A percentile compares a stretch with the other conserved stretches of the same genome.
phyloP scores from a whole-genome alignment of 805 yeast species.

The Saccharomyces eubayanus region DNA sequence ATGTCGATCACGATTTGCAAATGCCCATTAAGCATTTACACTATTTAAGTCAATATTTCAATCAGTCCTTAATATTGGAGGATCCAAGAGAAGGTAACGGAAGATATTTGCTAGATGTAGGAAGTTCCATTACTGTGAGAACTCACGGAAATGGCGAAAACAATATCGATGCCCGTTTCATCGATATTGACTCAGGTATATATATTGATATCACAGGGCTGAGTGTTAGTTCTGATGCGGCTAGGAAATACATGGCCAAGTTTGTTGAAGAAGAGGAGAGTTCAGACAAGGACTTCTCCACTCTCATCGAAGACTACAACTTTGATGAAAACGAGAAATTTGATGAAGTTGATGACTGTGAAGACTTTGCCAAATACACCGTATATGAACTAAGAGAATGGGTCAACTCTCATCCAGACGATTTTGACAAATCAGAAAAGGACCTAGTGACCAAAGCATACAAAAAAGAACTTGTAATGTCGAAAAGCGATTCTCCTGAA shows the following conservation, averaged over 20 bases:
- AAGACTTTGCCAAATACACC: slow-evolving; percentile 6
- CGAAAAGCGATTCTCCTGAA: slow-evolving; percentile 9
- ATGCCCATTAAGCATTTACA: slow-evolving; percentile 45
- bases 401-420: slow-evolving; percentile 6
- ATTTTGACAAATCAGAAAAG: slow-evolving; percentile 5
- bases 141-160: slow-evolving; percentile 49
- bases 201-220: slow-evolving; percentile 68
- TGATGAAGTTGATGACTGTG: neutral
- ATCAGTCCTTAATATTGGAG: slow-evolving; percentile 41
- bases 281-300: neutral
- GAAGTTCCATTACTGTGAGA: slow-evolving; percentile 47
- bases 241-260: slow-evolving; percentile 9
- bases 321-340: neutral
- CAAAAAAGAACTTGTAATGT: slow-evolving; percentile 8
- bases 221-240: slow-evolving; percentile 35
- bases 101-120: slow-evolving; percentile 43
- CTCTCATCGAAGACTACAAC: neutral
- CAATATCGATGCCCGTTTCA: slow-evolving; percentile 65
- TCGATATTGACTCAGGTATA: slow-evolving; percentile 61
- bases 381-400: slow-evolving; percentile 8
- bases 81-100: slow-evolving; percentile 46
- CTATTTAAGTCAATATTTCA: slow-evolving; percentile 35
- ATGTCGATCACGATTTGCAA: slow-evolving; percentile 57
- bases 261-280: neutral
- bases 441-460: slow-evolving; percentile 8